Conservation (phyloP, 495 filamentous ascomycete species). For the Chaetomium cochliodes region DNA sequence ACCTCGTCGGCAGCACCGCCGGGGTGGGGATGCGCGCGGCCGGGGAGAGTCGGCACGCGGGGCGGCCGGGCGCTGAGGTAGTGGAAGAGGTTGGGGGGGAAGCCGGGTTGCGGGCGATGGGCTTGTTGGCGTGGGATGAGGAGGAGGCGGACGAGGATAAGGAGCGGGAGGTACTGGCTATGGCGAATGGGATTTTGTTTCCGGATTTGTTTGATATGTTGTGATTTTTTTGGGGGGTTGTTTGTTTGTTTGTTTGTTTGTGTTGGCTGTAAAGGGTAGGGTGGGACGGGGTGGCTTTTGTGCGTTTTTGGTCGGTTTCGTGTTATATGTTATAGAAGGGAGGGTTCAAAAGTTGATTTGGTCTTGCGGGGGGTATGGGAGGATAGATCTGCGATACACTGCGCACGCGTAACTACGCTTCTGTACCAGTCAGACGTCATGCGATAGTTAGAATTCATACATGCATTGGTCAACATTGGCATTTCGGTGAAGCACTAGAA, state of each 20-base stretch:
- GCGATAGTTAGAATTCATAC: neutral
- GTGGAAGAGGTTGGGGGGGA: constrained; percentile 46
- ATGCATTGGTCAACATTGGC: neutral
- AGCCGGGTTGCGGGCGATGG: constrained; percentile 50
- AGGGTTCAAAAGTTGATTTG: neutral
- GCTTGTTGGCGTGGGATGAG: constrained; percentile 46
- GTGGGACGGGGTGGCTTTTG: no score
- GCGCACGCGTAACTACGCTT: neutral
- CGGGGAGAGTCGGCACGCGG: constrained; percentile 54
- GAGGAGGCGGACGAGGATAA: constrained; percentile 27
- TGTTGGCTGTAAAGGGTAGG: neutral
- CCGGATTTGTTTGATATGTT: constrained; percentile 44
- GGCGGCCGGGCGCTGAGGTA: constrained; percentile 51
- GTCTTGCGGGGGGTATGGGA: neutral
- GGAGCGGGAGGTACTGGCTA: constrained; percentile 36
- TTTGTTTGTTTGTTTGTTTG: constrained; percentile 6
- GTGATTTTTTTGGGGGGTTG: constrained; percentile 5
- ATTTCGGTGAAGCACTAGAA: neutral
- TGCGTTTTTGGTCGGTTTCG: neutral
- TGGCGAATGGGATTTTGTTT: constrained; percentile 49
- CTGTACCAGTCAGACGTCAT: constrained; percentile 2
- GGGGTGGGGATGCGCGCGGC: constrained; percentile 48
- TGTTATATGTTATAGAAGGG: neutral
- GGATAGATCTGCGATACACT: neutral
- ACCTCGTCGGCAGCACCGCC: constrained; percentile 13